Base-by-base conservation (phyloP, 768 basidiomycete species). In the Leucocoprinus leucothites region DNA sequence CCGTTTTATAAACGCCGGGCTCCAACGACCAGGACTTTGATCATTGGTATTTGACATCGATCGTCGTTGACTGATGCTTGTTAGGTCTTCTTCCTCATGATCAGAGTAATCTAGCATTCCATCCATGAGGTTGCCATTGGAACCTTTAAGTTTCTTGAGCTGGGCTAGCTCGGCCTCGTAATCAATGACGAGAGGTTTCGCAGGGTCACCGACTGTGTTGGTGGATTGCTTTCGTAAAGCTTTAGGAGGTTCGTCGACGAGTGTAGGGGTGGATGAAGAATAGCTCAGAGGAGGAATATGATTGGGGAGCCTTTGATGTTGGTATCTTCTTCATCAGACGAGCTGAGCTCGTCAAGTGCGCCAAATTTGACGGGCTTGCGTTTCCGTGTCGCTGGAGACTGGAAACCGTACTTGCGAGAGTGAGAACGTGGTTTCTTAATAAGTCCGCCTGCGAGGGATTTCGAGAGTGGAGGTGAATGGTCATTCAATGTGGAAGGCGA, bases 1-100 rank as follows among this genome's bases (percentile, higher is more conserved):
- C 7, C 76, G 75, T 40, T 71, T 66, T 54, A 82, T 65, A 63
- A 84, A 84, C 0, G 64, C 77, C 0, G 83, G 82, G 18, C 68
- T 75, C 82, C 82, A 84, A 18, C 61, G 63, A 34, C 44, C 60
- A 31, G 5, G 31, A 31, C 6, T 31, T n/a, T 58, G 56, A 56
- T 53, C 43, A 16, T 21, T 41, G 21, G 14, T 31, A 28, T 25
- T 57, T 18, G 45, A 8, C n/a, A 5, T 5, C 5, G 45, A 25
- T 51, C 51, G 16, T 19, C 55, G 40, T 52, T 44, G 50, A 41
- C 48, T 43, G 51, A 44, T 31, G 16, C 47, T 42, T 14, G 49
- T 36, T 31, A 52, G 16, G 24, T 50, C 46, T 51, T 51, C 42
- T 51, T 77, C 79, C 51, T 84, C 81, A 43, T 72, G 74, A 58